Conservation (phyloP, 169 alveolate genomes). For the Cystoisospora suis region DNA sequence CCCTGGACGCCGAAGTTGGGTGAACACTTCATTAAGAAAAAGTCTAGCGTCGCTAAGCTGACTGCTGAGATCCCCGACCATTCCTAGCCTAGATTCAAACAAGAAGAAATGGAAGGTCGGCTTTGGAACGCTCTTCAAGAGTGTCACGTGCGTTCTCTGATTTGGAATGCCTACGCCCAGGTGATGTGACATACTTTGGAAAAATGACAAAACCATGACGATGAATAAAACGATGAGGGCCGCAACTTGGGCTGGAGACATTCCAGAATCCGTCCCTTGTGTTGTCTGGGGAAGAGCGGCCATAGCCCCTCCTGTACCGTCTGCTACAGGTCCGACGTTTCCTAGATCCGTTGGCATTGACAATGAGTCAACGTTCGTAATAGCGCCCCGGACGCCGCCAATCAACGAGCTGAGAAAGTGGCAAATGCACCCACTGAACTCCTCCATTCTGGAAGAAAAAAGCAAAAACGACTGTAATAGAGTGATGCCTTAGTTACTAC, state of each 20-base stretch:
- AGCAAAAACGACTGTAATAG: no score
- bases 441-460: conserved; percentile 29
- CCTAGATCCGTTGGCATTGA: conserved; percentile 1
- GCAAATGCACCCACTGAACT: conserved; percentile 27
- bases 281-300: background rate
- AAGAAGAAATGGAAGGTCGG: no score
- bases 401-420: conserved; percentile 19
- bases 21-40: no score
- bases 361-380: background rate
- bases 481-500: no score
- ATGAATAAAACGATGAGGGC: background rate
- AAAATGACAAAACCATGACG: conserved; percentile 10
- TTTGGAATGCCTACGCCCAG: no score
- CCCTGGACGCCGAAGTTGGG: no score
- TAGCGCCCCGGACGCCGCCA: conserved; percentile 30
- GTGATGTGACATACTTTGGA: background rate
- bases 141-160: no score
- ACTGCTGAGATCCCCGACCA: no score
- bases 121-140: no score
- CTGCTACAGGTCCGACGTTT: background rate
- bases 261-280: background rate
- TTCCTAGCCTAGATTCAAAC: no score
- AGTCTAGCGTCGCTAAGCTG: no score
- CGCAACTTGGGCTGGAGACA: conserved; percentile 23
- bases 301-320: background rate